Evolutionary conservation across 2,329 filamentous ascomycete species (phyloP).

Genomic region (Colletotrichum lini): DNA sequence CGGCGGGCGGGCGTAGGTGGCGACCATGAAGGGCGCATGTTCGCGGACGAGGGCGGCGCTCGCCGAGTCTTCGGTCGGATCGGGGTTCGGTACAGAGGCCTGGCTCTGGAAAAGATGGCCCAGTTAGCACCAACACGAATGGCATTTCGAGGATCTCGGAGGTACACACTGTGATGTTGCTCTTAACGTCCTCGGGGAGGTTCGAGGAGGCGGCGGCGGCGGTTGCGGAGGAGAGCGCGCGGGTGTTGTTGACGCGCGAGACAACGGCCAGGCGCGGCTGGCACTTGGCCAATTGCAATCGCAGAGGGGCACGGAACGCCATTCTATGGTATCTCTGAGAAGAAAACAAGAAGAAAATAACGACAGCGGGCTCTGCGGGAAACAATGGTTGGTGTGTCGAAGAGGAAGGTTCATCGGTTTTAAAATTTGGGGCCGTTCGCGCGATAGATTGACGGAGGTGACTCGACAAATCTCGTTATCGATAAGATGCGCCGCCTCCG

Average conservation of each 20-base stretch:
- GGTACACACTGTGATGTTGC: slow-evolving; percentile 52
- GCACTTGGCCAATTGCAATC: slow-evolving; percentile 54
- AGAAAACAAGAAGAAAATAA: neutral
- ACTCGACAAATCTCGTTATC: slow-evolving; percentile 34
- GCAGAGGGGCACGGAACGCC: slow-evolving; percentile 57
- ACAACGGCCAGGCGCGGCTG: slow-evolving; percentile 43
- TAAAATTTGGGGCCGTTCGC: slow-evolving; percentile 39
- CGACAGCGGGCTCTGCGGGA: neutral
- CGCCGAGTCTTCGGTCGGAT: slow-evolving; percentile 80
- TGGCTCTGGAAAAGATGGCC: slow-evolving; percentile 46
- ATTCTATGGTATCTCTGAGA: slow-evolving; percentile 47
- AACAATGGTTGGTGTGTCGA: slow-evolving; percentile 23
- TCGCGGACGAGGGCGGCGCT: slow-evolving; percentile 82
- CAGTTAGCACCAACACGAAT: neutral
- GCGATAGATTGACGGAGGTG: slow-evolving; percentile 29
- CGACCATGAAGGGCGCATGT: slow-evolving; percentile 91
- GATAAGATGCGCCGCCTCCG: slow-evolving; percentile 27
- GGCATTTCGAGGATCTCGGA: neutral
- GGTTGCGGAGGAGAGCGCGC: slow-evolving; percentile 53
- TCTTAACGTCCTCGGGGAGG: slow-evolving; percentile 51
- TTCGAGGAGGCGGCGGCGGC: slow-evolving; percentile 53
- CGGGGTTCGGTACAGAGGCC: slow-evolving; percentile 72
- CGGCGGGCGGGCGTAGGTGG: slow-evolving; percentile 91
- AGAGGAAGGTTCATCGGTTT: slow-evolving; percentile 5
- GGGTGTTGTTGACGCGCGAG: slow-evolving; percentile 49